Base-by-base conservation (phyloP, 1,284 basidiomycete species). In the Inonotus obliquus region DNA sequence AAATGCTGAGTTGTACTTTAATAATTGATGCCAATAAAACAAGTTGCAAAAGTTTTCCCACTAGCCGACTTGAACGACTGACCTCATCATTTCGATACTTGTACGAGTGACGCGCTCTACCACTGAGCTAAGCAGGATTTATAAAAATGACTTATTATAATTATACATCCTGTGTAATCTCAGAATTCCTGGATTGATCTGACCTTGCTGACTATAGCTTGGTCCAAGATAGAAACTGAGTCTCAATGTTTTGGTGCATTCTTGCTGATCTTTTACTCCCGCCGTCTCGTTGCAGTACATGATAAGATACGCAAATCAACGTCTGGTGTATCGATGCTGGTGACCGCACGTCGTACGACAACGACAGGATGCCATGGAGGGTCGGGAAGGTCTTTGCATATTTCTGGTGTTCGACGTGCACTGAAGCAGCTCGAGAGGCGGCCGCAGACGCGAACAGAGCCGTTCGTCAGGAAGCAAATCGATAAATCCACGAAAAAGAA, bases 101-200 rank as follows among this genome's bases (percentile, higher is more conserved):
- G 45, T 53, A 54, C 52, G 52, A 58, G 56, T 58, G 56, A 49
- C 56, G 56, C 56, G 56, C 56, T 58, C 56, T 58, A 58, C 56
- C 56, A 58, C 56, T 58, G 56, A 58, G 56, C 56, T 58, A 58
- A 51, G 49, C 6, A 19, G 49, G 49, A 51, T 11, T 23, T 14
- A 51, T 23, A 51, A 49, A n/a, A n/a, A n/a, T n/a, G n/a, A n/a
- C n/a, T n/a, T n/a, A n/a, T n/a, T n/a, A n/a, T n/a, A n/a, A n/a
- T n/a, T n/a, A n/a, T n/a, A n/a, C n/a, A n/a, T n/a, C n/a, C n/a
- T n/a, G 38, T 13, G 11, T n/a, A 17, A 11, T 2, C n/a, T 17
- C 6, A 44, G 9, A 1, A n/a, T 14, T 6, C 1, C 11, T 0
- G 13, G 41, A 44, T 44, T 17, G 41, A 44, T 17, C 7, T 21